Percentiles rank a stretch among this genome's conserved stretches.
phyloP scores from a whole-genome alignment of 164 flowering plant species.

The Stephania yunnanensis region DNA sequence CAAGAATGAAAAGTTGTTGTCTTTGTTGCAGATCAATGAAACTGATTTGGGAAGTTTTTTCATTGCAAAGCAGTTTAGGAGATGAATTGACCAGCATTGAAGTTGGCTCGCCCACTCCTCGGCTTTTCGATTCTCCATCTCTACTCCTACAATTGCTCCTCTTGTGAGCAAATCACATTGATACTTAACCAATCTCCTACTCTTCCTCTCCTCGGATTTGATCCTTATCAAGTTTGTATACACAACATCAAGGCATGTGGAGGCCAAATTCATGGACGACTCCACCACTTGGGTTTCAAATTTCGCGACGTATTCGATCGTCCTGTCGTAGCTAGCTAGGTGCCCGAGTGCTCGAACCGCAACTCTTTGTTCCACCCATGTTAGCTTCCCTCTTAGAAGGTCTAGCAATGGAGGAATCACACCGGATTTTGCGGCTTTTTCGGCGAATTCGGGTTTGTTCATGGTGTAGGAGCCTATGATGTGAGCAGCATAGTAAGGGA shows the following conservation, averaged over 20 bases:
- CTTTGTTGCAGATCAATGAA: constrained; percentile 40
- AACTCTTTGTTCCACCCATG: constrained; percentile 88
- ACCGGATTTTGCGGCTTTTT: constrained; percentile 50
- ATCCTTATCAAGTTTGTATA: constrained; percentile 39
- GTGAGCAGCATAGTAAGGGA: constrained; percentile 93
- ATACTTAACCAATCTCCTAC: constrained; percentile 33
- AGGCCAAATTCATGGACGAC: constrained; percentile 45
- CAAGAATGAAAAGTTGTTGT: constrained; percentile 26
- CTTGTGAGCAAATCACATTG: constrained; percentile 66
- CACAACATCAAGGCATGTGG: constrained; percentile 44
- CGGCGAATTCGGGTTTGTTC: constrained; percentile 58
- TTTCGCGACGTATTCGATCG: constrained; percentile 42
- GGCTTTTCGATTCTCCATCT: constrained; percentile 64
- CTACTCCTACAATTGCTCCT: constrained; percentile 51
- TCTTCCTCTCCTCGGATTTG: constrained; percentile 26
- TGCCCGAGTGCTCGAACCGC: constrained; percentile 81
- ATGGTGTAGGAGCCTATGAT: constrained; percentile 90
- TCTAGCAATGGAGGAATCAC: constrained; percentile 62
- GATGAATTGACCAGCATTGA: constrained; percentile 75
- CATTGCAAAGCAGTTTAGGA: constrained; percentile 68
- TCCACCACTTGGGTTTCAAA: constrained; percentile 45
- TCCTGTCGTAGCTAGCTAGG: constrained; percentile 57
- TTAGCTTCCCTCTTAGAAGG: constrained; percentile 64
- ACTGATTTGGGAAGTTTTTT: constrained; percentile 32
- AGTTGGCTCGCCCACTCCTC: constrained; percentile 92